Base-by-base conservation (phyloP, 352 stramenopile genomes). In the Globisporangium polare region DNA sequence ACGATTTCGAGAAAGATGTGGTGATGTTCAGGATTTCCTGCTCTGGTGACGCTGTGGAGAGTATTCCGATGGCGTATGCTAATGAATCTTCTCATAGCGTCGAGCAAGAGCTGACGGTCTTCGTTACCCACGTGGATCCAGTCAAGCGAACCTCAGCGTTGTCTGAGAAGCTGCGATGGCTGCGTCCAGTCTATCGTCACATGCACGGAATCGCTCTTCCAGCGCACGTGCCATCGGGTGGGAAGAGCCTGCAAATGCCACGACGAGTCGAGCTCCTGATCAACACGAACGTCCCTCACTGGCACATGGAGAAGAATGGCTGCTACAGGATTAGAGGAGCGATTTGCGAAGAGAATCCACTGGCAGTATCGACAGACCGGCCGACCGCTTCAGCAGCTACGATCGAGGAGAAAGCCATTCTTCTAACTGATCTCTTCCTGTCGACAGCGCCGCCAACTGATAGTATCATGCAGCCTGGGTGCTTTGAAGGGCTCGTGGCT, bases 41-140 rank as follows among this genome's bases (percentile, higher is more conserved):
- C 20, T 64, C 62, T 3, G 15, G 56, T 27, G 62, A 54, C 18
- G 58, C 60, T 56, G n/a, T 80, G 22, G 46, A 68, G 29, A 69
- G 56, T 5, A 18, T 81, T 10, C 26, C 63, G 31, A 67, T 81
- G 50, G 41, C 47, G 12, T 33, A 33, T 5, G 35, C 13, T 12
- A 60, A 60, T 56, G 49, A 20, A 10, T 12, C 20, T n/a, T 3
- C 22, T 31, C 55, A 55, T 24, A 35, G 20, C 12, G 20, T 55
- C 2, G 39, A 60, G 29, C 9, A 24, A 1, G 55, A 73, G 22
- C 31, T 71, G 31, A 24, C 63, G 2, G 12, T 74, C 13, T 31
- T 83, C 24, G 58, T 77, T n/a, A 80, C 69, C 8, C 62, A 78
- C 31, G 29, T 83, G 29, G 66, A 72, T 20, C 22, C 69, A 18